phyloP scores from a whole-genome alignment of 2,329 filamentous ascomycete genomes.

The Fonsecaea erecta region DNA sequence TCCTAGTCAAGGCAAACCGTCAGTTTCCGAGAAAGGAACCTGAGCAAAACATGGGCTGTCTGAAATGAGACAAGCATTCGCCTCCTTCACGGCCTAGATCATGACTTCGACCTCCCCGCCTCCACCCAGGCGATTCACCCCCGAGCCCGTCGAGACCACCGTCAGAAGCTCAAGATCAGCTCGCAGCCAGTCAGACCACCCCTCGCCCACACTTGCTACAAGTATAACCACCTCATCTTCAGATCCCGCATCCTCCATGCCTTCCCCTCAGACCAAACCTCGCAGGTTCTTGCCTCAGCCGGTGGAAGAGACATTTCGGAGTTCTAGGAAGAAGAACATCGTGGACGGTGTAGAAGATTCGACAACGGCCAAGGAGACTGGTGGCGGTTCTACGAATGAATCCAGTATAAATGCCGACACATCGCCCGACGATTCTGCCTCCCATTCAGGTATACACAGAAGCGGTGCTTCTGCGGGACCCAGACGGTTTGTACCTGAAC shows the following conservation, averaged over 20 bases:
- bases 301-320: constrained; percentile 50
- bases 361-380: constrained; percentile 1
- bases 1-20: constrained; percentile 18
- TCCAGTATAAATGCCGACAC: constrained; percentile 2
- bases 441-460: not conserved
- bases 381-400: not conserved
- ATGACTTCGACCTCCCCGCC: constrained; percentile 31
- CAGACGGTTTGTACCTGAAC: constrained; percentile 40
- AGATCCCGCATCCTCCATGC: constrained; percentile 21
- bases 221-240: constrained; percentile 14
- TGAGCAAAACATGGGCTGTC: constrained; percentile 15
- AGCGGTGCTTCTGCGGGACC: constrained; percentile 23
- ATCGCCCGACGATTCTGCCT: constrained; percentile 26
- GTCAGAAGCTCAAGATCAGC: constrained; percentile 26
- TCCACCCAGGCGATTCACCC: constrained; percentile 35
- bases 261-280: constrained; percentile 28
- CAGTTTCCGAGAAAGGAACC: constrained; percentile 5
- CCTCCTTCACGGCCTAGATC: constrained; percentile 5
- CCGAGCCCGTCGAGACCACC: constrained; percentile 39
- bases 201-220: constrained; percentile 18
- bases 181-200: constrained; percentile 16
- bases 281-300: constrained; percentile 49
- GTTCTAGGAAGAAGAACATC: constrained; percentile 42
- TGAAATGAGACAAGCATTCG: constrained; percentile 10
- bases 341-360: constrained; percentile 21